Percentiles rank a stretch among this genome's conserved stretches.
These are phyloP conservation scores for Heracleum sosnowskyi DNA, from an alignment of 129 eudicot genomes.

Conservation along the genomic window DNA sequence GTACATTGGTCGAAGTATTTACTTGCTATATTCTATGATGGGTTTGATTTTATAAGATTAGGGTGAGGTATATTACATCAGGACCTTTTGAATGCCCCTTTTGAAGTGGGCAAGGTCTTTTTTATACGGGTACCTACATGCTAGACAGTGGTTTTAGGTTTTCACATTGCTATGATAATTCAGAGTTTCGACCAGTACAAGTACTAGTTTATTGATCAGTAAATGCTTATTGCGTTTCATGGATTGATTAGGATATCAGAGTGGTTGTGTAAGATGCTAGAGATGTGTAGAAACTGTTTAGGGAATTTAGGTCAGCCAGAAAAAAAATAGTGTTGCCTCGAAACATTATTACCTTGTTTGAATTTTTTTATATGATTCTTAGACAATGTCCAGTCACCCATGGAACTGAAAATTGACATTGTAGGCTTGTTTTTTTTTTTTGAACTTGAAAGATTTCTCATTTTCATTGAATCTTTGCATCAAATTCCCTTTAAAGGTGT, in stretches of 20 bases:
- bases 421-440: background rate
- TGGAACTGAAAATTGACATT: background rate
- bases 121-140: background rate
- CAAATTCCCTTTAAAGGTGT: background rate
- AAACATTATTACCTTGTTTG: background rate
- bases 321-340: background rate
- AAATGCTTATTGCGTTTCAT: background rate
- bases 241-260: background rate
- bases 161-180: background rate
- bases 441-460: background rate
- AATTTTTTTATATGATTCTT: background rate
- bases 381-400: background rate
- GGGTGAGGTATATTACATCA: background rate
- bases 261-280: background rate
- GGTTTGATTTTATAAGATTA: too few relatives aligned
- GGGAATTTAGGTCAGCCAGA: background rate
- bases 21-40: background rate
- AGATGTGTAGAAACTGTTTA: background rate
- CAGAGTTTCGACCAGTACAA: background rate
- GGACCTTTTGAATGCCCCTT: background rate
- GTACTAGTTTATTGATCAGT: background rate
- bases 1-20: background rate
- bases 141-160: background rate
- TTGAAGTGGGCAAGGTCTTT: background rate
- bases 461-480: background rate